Evolutionary conservation across 2,329 filamentous ascomycete species (phyloP).

Genomic region (Colletotrichum sp.): DNA sequence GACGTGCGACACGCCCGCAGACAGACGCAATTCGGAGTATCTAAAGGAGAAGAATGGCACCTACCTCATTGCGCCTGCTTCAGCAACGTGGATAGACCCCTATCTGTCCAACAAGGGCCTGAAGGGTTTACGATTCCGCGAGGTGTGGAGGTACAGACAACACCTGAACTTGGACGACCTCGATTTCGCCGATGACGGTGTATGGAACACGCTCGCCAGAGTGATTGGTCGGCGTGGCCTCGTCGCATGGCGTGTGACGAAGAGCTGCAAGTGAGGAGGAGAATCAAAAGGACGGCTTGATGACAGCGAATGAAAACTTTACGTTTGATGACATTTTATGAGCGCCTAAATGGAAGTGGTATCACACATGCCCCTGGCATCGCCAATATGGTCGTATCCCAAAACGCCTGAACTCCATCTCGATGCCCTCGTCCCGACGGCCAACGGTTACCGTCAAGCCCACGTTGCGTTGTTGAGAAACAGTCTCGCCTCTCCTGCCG

Average conservation of each 20-base stretch:
- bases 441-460: background rate
- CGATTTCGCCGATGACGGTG: conserved; percentile 78
- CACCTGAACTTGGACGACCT: conserved; percentile 83
- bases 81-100: conserved; percentile 71
- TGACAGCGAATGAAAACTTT: conserved; percentile 3
- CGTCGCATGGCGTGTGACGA: conserved; percentile 68
- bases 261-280: conserved; percentile 50
- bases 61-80: conserved; percentile 76
- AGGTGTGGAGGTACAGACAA: conserved; percentile 70
- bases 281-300: background rate
- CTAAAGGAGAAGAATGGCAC: conserved; percentile 67
- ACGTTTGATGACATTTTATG: conserved; percentile 13
- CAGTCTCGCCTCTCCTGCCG: background rate
- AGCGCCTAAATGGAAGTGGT: background rate
- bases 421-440: background rate
- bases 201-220: conserved; percentile 72
- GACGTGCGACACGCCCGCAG: conserved; percentile 66
- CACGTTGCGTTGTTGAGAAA: background rate
- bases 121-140: conserved; percentile 66
- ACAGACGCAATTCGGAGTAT: conserved; percentile 60
- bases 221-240: conserved; percentile 70
- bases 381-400: background rate
- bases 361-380: background rate
- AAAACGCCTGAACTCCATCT: background rate
- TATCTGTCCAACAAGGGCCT: conserved; percentile 65